Conservation (phyloP, 208 protist species). For the Leishmania turanica region DNA sequence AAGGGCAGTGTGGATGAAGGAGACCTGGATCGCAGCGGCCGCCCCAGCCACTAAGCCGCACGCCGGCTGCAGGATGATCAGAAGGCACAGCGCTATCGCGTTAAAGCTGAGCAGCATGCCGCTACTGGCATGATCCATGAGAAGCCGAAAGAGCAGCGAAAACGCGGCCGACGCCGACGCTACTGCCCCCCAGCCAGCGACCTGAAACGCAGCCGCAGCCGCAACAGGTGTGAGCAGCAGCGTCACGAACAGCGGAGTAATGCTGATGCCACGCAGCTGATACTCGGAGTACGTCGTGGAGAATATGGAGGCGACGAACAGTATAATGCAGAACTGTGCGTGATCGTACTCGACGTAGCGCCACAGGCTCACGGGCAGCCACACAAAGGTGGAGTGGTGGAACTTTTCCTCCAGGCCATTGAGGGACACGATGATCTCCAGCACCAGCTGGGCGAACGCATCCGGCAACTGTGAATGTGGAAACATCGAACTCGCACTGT, state of each 20-base stretch:
- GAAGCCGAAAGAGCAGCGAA: conserved; percentile 14
- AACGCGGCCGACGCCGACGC: conserved; percentile 13
- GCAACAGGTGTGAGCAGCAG: conserved; percentile 30
- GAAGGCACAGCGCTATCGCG: conserved; percentile 50
- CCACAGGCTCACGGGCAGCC: conserved; percentile 41
- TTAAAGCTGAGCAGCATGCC: conserved; percentile 58
- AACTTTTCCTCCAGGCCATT: conserved; percentile 71
- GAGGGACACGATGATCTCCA: conserved; percentile 49
- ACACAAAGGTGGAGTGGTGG: conserved; percentile 74
- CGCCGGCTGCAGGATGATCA: conserved; percentile 59
- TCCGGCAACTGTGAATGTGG: not conserved
- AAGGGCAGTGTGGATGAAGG: conserved; percentile 44
- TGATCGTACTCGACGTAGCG: conserved; percentile 67
- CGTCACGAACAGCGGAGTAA: conserved; percentile 41
- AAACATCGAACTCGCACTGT: not conserved
- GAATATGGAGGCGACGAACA: conserved; percentile 57
- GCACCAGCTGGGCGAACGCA: conserved; percentile 15
- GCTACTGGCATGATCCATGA: conserved; percentile 15
- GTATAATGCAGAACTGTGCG: conserved; percentile 58
- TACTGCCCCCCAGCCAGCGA: conserved; percentile 25
- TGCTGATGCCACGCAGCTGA: conserved; percentile 39
- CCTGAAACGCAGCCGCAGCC: conserved; percentile 19
- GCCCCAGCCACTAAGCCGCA: conserved; percentile 51
- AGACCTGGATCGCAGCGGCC: conserved; percentile 49
- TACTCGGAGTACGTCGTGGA: conserved; percentile 63